Percentiles rank a stretch among this genome's conserved stretches.
phyloP scores from a whole-genome alignment of 371 early-diverging fungal genomes.

The Mucor circinelloides region DNA sequence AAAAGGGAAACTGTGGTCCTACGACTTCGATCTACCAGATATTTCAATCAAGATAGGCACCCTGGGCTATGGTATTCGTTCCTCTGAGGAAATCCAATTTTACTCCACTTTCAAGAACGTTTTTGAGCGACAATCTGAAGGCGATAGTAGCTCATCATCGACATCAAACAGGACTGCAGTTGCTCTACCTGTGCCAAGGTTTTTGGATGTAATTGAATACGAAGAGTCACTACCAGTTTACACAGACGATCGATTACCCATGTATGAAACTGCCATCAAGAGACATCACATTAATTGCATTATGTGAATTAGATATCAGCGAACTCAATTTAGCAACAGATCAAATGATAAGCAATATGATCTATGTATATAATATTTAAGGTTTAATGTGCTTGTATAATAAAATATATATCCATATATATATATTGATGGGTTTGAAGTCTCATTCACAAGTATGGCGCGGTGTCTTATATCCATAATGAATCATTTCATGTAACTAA shows the following conservation, averaged over 20 bases:
- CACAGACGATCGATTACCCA: slow-evolving; percentile 48
- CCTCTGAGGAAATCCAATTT: slow-evolving; percentile 28
- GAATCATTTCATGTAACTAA: neutral
- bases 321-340: neutral
- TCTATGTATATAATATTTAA: neutral
- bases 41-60: slow-evolving; percentile 38
- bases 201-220: slow-evolving; percentile 27
- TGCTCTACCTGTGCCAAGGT: slow-evolving; percentile 21
- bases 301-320: neutral
- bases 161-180: neutral
- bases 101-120: slow-evolving; percentile 21
- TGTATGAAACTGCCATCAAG: slow-evolving; percentile 54
- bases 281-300: neutral
- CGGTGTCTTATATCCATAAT: neutral
- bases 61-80: slow-evolving; percentile 33
- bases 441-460: neutral
- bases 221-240: slow-evolving; percentile 38
- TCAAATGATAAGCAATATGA: neutral
- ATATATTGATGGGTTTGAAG: neutral
- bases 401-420: neutral
- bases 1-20: slow-evolving; percentile 12
- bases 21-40: neutral
- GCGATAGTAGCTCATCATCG: neutral
- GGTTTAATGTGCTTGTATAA: neutral
- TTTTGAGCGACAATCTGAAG: neutral